Conservation (phyloP, 352 stramenopile species). For the Pythium rhizo-oryzae region DNA sequence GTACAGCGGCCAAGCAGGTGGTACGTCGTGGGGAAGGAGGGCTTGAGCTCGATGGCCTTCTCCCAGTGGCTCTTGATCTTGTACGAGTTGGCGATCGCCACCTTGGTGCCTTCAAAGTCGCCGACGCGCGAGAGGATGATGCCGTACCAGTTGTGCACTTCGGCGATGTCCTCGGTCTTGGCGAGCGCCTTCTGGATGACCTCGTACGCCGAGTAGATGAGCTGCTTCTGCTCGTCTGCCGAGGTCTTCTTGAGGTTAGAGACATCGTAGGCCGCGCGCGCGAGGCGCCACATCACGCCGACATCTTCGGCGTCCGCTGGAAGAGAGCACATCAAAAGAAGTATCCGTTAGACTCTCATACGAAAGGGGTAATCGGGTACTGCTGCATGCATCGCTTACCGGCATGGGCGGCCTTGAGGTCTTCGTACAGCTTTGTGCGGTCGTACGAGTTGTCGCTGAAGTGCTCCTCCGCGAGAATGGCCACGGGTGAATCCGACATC, state of each 20-base stretch:
- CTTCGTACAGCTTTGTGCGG: conserved; percentile 63
- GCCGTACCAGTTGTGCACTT: conserved; percentile 86
- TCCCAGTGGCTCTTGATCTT: conserved; percentile 83
- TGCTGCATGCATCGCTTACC: background rate
- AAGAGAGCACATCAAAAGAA: background rate
- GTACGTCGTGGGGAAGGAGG: conserved; percentile 69
- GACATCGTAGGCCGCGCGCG: conserved; percentile 43
- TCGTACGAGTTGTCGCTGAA: conserved; percentile 80
- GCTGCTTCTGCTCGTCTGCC: conserved; percentile 38
- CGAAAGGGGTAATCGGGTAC: background rate
- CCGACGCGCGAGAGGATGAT: conserved; percentile 85
- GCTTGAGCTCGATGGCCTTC: conserved; percentile 75
- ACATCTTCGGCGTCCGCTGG: conserved; percentile 35
- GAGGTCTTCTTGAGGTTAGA: conserved; percentile 34
- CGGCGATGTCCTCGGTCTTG: conserved; percentile 35
- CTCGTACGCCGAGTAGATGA: conserved; percentile 55
- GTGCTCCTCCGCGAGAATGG: conserved; percentile 75
- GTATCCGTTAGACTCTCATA: background rate
- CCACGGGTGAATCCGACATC: conserved; percentile 65
- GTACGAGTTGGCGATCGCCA: conserved; percentile 81
- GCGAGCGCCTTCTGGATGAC: conserved; percentile 51
- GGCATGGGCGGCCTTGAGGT: conserved; percentile 46
- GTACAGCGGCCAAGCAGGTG: conserved; percentile 77
- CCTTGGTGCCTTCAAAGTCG: conserved; percentile 88
- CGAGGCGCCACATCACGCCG: conserved; percentile 37